A percentile compares a stretch with the other conserved stretches of the same genome.
Conservation (phyloP, 306 rosid species). For the Rubus parviflorus region DNA sequence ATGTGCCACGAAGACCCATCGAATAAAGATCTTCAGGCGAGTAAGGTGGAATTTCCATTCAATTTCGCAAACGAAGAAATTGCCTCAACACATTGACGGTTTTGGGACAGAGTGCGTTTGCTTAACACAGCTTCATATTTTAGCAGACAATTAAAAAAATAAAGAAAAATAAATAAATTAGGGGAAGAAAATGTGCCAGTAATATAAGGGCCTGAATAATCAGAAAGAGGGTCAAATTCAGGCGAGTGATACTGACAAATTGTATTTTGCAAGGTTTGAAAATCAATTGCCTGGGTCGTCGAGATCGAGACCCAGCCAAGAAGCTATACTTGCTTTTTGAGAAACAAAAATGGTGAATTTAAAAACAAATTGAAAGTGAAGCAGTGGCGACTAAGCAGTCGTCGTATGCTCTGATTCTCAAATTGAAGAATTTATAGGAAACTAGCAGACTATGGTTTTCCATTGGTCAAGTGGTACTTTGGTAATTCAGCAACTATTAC, state of each 20-base stretch:
- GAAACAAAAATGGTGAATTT: too few species aligned
- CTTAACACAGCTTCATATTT: too few species aligned
- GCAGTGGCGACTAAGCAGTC: not conserved
- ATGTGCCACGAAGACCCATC: conserved; percentile 38
- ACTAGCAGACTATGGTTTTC: not conserved
- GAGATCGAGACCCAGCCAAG: conserved; percentile 44
- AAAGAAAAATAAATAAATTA: too few species aligned
- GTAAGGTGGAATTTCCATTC: conserved; percentile 27
- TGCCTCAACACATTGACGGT: conserved; percentile 72
- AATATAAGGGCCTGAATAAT: conserved; percentile 69
- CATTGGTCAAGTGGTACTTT: not conserved
- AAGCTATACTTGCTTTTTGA: conserved; percentile 64
- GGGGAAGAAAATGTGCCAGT: conserved; percentile 36
- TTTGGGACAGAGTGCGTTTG: conserved; percentile 92
- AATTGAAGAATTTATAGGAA: not conserved
- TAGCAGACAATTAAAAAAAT: too few species aligned
- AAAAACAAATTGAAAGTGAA: not conserved
- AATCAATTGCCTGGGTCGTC: conserved; percentile 40
- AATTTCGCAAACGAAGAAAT: conserved; percentile 87
- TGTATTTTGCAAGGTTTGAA: conserved; percentile 59
- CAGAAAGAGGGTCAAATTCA: conserved; percentile 43
- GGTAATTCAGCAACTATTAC: not conserved
- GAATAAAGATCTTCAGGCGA: conserved; percentile 27
- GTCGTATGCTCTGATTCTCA: not conserved
- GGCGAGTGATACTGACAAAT: conserved; percentile 68